These are phyloP conservation scores for Candolleomyces aberdarensis DNA, from an alignment of 768 basidiomycete species.

Conservation along the genomic window DNA sequence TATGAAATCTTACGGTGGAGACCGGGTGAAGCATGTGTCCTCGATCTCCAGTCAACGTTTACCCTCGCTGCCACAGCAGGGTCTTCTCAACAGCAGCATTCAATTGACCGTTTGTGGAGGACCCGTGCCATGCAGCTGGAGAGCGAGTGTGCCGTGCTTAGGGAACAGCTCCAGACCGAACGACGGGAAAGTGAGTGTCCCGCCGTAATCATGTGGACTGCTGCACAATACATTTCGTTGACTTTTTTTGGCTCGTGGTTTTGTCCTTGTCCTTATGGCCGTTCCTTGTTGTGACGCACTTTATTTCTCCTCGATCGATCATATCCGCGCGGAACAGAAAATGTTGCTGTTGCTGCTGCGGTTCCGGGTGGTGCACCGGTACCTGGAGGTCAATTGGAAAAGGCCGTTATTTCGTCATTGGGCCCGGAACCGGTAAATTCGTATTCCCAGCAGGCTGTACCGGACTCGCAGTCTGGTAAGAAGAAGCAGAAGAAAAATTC, in stretches of 20 bases:
- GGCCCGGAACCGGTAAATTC: too few species aligned
- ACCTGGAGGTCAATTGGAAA: too few species aligned
- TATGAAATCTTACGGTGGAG: too few species aligned
- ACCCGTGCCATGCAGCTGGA: conserved; percentile 41
- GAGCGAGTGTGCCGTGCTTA: conserved; percentile 32
- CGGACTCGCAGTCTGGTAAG: neutral
- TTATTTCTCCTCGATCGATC: neutral
- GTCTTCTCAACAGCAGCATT: conserved; percentile 10
- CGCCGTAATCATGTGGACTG: too few species aligned
- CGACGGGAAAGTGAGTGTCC: conserved; percentile 10
- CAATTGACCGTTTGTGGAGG: conserved; percentile 33
- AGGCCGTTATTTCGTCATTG: too few species aligned
- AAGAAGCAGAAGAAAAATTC: neutral
- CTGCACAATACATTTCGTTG: too few species aligned
- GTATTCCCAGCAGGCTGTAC: neutral
- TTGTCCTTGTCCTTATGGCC: too few species aligned
- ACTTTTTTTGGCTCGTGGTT: too few species aligned
- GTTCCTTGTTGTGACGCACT: too few species aligned
- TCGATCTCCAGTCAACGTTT: conserved; percentile 38
- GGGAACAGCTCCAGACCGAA: conserved; percentile 37
- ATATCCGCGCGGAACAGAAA: neutral
- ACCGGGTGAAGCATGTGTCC: conserved; percentile 36
- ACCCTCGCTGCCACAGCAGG: conserved; percentile 17
- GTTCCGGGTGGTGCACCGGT: neutral
- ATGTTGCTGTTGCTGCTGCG: neutral